Base-by-base conservation (phyloP, 306 rosid genomes). In the Inga oerstediana region DNA sequence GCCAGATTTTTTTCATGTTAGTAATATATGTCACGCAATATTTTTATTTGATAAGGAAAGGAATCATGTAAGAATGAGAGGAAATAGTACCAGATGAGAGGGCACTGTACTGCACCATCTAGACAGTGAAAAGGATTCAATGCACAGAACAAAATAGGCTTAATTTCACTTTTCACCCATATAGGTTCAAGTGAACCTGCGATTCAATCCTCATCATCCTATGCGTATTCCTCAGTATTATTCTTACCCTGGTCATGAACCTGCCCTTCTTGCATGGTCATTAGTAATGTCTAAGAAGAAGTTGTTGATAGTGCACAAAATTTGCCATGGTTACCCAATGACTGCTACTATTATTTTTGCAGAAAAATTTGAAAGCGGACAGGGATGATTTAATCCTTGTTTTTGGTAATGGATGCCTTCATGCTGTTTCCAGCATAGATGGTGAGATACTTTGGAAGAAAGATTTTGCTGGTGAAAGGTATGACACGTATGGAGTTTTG, bases 371-470 rank as follows among this genome's bases (percentile, higher is more conserved):
- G 90, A 94, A 90, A 87, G 90, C 88, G 45, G 91, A 91, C 82
- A 93, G 86, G 89, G 95, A 91, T 78, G 93, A 91, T 52, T 48
- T 87, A 86, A 89, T 97, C 87, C 92, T 94, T 82, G 94, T 88
- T 86, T 93, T 80, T 73, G 84, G 97, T 59, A 88, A 88, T 83
- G 94, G 97, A 68, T 78, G 81, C 85, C 91, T 94, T 79, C 92
- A 94, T 89, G 95, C 95, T 83, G 77, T 97, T 87, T 94, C 99
- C 45, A 64, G 94, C 85, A 84, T 92, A 69, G 93, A 90, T 41
- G 99, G 99, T 39, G 92, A 90, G 77, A 81, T 90, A 86, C 87
- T 94, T 72, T 97, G 98, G 99, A 91, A 65, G 86, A 89, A 87
- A 78, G 95, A 94, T 87, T 80, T 94, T 86, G 77, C 88, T 10